Evolutionary conservation across 169 alveolate species (phyloP).

Genomic region (Amoebophrya sp.): DNA sequence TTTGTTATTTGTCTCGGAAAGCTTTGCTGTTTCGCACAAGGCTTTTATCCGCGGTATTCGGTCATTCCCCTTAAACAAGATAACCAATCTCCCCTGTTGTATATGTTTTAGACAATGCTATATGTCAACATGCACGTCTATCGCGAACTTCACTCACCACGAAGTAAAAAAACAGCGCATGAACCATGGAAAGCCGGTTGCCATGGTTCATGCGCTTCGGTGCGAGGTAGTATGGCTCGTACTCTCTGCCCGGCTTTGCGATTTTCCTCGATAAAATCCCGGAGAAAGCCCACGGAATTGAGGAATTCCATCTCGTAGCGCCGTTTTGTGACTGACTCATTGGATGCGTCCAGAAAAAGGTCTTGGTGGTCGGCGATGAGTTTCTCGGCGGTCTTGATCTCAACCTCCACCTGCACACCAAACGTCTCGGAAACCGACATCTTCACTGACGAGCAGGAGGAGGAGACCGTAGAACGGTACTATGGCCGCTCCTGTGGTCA

Average conservation of each 20-base stretch:
- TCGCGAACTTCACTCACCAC: too few relatives aligned
- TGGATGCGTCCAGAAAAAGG: neutral
- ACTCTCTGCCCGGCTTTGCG: neutral
- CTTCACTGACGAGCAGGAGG: too few relatives aligned
- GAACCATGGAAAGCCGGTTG: neutral
- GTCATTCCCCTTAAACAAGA: neutral
- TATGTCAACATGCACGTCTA: too few relatives aligned
- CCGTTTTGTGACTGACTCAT: neutral
- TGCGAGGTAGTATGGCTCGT: too few relatives aligned
- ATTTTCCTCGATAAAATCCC: neutral
- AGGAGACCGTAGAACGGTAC: too few relatives aligned
- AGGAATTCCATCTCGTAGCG: slow-evolving; percentile 26
- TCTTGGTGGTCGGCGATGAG: slow-evolving; percentile 12
- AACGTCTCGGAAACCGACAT: neutral
- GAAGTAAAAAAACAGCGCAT: neutral
- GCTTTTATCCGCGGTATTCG: neutral
- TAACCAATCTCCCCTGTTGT: neutral
- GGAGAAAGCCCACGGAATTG: neutral
- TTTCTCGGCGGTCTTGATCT: neutral
- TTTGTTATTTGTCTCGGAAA: neutral
- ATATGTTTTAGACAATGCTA: too few relatives aligned
- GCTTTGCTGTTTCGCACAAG: neutral
- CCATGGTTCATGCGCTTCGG: too few relatives aligned
- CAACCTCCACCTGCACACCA: neutral
- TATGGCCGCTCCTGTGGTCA: too few relatives aligned